Evolutionary conservation across 1,139 yeast species (phyloP).

Genomic region (Debaryomycetaceae sp.): DNA sequence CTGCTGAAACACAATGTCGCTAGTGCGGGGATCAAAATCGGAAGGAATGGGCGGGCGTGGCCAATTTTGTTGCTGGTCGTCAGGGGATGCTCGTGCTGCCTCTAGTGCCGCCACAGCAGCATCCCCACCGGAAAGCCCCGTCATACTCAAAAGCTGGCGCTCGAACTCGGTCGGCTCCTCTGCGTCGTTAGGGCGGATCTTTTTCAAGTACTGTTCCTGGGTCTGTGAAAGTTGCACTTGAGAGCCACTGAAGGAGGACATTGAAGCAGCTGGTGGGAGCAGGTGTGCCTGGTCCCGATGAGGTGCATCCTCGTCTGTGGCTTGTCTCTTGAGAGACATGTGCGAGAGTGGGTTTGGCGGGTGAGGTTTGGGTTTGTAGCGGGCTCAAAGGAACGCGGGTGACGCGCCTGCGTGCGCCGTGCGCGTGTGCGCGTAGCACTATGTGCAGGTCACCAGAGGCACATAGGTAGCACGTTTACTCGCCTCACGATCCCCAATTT

Average conservation of each 20-base stretch:
- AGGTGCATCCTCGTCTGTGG: conserved; percentile 5
- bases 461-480: no score
- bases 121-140: conserved; percentile 30
- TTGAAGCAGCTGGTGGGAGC: conserved; percentile 36
- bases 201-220: conserved; percentile 33
- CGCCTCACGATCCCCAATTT: no score
- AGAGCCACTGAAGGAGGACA: conserved; percentile 21
- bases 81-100: no score
- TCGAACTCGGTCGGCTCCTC: conserved; percentile 62
- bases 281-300: conserved; percentile 34
- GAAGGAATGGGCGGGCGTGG: conserved; percentile 52
- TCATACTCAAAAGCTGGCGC: conserved; percentile 59
- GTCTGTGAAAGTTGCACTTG: conserved; percentile 22
- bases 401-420: no score
- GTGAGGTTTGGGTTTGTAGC: neutral
- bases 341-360: neutral
- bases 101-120: no score
- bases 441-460: no score
- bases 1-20: conserved; percentile 79
- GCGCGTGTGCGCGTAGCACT: no score
- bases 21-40: conserved; percentile 41
- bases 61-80: conserved; percentile 55
- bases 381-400: no score
- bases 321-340: conserved; percentile 8
- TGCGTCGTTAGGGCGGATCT: conserved; percentile 29